Base-by-base conservation (phyloP, 192 early-diverging fungal species). In the Kickxella alabastrina region DNA sequence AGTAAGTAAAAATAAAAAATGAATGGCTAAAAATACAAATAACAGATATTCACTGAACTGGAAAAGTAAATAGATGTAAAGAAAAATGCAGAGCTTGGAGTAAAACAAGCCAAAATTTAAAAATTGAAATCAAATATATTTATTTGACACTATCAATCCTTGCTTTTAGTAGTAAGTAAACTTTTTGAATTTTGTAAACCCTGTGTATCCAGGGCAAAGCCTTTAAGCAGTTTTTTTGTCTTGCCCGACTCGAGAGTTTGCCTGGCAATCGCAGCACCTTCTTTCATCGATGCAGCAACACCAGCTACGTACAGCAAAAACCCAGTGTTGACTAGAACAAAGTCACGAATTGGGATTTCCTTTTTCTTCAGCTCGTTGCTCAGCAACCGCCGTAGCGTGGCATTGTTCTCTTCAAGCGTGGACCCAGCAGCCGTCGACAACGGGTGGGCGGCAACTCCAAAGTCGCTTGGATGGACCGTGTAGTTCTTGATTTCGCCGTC, bases 241-340 rank as follows among this genome's bases (percentile, higher is more conserved):
- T 68, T 83, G 36, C 92, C 91, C 34, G 80, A 79, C 22, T 64
- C 59, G 26, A 98, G 84, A 24, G 85, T 87, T 15, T 84, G 61
- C 15, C 84, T 59, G 13, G 96, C 92, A 26, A 93, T 56, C 28
- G 62, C 34, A 2, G 93, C 92, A 10, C 89, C 94, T 3, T 91
- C 84, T 37, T 81, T 75, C 55, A 89, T 85, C 42, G 82, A 71
- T 4, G 46, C 40, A 0, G 88, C 92, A 34, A 80, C 80, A 21
- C 92, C 93, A 21, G 87, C 73, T 25, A 96, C 83, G 21, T 82
- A 85, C 57, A 97, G 69, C 42, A 95, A 52, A 8, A 92, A 90
- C n/a, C 86, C 88, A 1, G 92, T 78, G 59, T 99, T 99, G 49
- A 99, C 57, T 28, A 96, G 77, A 10, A 99, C 90, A 78, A 90